Percentiles rank a stretch among this genome's conserved stretches.
phyloP scores from a whole-genome alignment of 140 eudicot genomes.

The Oenanthe javanica region DNA sequence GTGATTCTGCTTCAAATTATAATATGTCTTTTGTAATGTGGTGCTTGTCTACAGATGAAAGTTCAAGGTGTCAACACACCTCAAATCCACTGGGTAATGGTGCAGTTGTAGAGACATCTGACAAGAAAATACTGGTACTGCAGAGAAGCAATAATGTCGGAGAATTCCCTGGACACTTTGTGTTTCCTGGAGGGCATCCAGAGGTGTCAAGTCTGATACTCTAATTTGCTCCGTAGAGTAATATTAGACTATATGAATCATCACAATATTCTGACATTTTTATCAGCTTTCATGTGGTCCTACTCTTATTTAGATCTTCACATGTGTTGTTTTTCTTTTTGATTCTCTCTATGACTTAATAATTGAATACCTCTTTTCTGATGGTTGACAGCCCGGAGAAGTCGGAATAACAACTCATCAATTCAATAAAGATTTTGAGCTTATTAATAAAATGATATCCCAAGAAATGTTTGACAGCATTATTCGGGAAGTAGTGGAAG shows the following conservation, averaged over 20 bases:
- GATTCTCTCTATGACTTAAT: not conserved
- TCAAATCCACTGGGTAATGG: constrained; percentile 93
- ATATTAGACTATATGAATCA: not conserved
- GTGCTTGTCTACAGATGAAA: constrained; percentile 43
- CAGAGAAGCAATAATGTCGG: constrained; percentile 94
- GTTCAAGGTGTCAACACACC: constrained; percentile 69
- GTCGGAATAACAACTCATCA: constrained; percentile 51
- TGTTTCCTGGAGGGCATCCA: constrained; percentile 99
- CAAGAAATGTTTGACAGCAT: constrained; percentile 93
- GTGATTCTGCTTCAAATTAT: not conserved
- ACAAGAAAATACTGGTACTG: constrained; percentile 62
- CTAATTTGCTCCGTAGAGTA: not conserved
- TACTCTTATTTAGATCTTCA: not conserved
- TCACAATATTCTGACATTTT: not conserved
- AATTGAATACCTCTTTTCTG: not conserved
- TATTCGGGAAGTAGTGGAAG: constrained; percentile 90
- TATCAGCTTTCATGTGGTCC: not conserved
- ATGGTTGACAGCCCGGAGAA: constrained; percentile 72
- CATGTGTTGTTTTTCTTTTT: not conserved
- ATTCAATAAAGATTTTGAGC: constrained; percentile 23
- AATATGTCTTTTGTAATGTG: not conserved
- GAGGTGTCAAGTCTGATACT: constrained; percentile 42
- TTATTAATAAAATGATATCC: constrained; percentile 39
- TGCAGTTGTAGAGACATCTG: constrained; percentile 81
- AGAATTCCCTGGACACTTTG: constrained; percentile 91